Base-by-base conservation (phyloP, 139 green algal species). In the Medakamo hakoo region DNA sequence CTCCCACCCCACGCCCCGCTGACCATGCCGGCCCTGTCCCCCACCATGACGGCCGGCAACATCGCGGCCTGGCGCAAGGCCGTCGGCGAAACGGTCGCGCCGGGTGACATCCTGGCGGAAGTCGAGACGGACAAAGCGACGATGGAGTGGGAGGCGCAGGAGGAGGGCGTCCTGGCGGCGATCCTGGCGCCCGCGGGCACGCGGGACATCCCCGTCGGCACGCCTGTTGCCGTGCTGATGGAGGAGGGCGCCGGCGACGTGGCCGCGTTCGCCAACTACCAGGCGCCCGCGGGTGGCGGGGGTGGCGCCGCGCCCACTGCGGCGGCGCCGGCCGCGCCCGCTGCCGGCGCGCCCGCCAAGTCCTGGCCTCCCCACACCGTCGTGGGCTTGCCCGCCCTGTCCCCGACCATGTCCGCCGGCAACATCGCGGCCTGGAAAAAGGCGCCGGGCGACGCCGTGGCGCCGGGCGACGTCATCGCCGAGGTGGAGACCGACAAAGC, bases 51-150 rank as follows among this genome's bases (percentile, higher is more conserved):
- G 31, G 63, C 76, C 57, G 92, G 92, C 48, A 97, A 94, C 74
- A 92, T 98, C 57, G 68, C 87, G 40, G 61, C 76, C 19, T 98
- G 92, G 92, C 83, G 83, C 48, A 95, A 95, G 64, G 86, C 90
- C 64, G 91, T 89, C 62, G 76, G 90, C 2, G 84, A 94, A 60
- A 32, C 69, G 48, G 64, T 95, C 1, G 68, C 65, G 24, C 65
- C 85, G 2, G 92, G 90, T 3, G 91, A 98, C 62, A 71, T 97
- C 52, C 78, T 95, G 31, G 87, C 77, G 48, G 91, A 96, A 64
- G 82, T 99, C 25, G 93, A 98, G 77, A 99, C 93, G 2, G 91
- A 96, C 75, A 96, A 97, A 52, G 87, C 90, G 30, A 94, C 84
- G n/a, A 91, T 96, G 57, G 84, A 86, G 29, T 95, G 86, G 87